Conservation (phyloP, 1,284 basidiomycete genomes). For the Cryptococcus jaspeensis region DNA sequence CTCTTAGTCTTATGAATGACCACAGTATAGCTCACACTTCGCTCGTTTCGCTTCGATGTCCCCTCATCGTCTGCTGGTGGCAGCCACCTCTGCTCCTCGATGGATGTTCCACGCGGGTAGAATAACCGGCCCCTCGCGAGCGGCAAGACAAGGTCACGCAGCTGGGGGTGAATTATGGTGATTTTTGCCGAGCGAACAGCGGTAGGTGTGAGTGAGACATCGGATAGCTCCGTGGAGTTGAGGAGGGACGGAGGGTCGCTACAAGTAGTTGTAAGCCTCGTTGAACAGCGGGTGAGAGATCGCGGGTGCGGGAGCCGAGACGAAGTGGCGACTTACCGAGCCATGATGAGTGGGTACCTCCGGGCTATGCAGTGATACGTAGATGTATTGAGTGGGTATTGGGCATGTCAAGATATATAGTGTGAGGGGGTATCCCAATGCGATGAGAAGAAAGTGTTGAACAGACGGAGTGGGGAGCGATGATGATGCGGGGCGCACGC, state of each 20-base stretch:
- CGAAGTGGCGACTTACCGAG: slow-evolving; percentile 14
- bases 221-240: slow-evolving; percentile 38
- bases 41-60: slow-evolving; percentile 4
- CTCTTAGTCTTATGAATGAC: neutral
- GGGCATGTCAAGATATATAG: neutral
- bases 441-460: neutral
- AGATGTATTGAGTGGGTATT: neutral
- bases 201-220: slow-evolving; percentile 34
- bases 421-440: neutral
- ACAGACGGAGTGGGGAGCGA: too few species aligned
- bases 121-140: slow-evolving; percentile 35
- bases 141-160: slow-evolving; percentile 48
- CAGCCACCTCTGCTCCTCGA: slow-evolving; percentile 37
- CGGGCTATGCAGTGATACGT: too few species aligned
- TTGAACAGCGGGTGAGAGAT: neutral
- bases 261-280: neutral
- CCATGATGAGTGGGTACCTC: slow-evolving; percentile 5
- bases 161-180: slow-evolving; percentile 49
- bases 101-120: slow-evolving; percentile 34
- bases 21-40: neutral
- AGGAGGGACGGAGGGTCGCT: slow-evolving; percentile 37
- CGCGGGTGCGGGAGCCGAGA: neutral
- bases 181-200: slow-evolving; percentile 34
- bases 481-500: too few species aligned
- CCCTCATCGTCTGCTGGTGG: slow-evolving; percentile 8